Evolutionary conservation across 768 basidiomycete genomes (phyloP).

Genomic region (Auricularia auricula-judae): DNA sequence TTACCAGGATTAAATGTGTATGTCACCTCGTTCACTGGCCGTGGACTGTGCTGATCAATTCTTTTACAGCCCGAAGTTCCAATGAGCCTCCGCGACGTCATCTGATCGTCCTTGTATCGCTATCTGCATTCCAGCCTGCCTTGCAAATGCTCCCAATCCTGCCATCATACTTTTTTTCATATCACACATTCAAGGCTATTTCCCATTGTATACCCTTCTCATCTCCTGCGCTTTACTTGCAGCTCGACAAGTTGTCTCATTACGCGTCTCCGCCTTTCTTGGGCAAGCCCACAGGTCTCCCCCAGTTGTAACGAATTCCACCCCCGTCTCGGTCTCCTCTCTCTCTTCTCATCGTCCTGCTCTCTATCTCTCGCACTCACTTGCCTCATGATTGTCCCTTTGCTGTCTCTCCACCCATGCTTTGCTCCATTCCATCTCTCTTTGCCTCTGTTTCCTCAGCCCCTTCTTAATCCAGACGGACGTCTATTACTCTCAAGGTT

Average conservation of each 20-base stretch:
- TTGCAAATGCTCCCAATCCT: not conserved
- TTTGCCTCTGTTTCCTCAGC: not conserved
- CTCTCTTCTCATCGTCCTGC: not conserved
- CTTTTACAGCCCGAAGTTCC: slow-evolving; percentile 73
- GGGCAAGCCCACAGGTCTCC: not conserved
- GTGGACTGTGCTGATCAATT: slow-evolving; percentile 13
- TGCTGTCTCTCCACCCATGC: slow-evolving; percentile 1
- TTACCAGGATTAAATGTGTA: slow-evolving; percentile 76
- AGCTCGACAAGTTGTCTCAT: not conserved
- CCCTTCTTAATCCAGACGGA: slow-evolving; percentile 25
- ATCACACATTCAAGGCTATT: not conserved
- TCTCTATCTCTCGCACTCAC: not conserved
- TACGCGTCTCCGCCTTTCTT: not conserved
- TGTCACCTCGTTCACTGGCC: slow-evolving; percentile 18
- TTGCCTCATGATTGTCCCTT: not conserved
- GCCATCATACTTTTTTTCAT: not conserved
- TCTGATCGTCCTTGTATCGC: slow-evolving; percentile 81
- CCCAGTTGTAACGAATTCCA: not conserved
- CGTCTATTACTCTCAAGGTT: slow-evolving; percentile 66
- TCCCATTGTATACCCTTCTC: slow-evolving; percentile 3
- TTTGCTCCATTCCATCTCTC: slow-evolving; percentile 5
- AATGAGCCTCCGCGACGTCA: slow-evolving; percentile 79
- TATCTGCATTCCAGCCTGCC: slow-evolving; percentile 32
- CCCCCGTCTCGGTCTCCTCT: not conserved
- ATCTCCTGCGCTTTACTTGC: not conserved